Conservation (phyloP, 352 stramenopile genomes). For the Phytophthora ramorum region DNA sequence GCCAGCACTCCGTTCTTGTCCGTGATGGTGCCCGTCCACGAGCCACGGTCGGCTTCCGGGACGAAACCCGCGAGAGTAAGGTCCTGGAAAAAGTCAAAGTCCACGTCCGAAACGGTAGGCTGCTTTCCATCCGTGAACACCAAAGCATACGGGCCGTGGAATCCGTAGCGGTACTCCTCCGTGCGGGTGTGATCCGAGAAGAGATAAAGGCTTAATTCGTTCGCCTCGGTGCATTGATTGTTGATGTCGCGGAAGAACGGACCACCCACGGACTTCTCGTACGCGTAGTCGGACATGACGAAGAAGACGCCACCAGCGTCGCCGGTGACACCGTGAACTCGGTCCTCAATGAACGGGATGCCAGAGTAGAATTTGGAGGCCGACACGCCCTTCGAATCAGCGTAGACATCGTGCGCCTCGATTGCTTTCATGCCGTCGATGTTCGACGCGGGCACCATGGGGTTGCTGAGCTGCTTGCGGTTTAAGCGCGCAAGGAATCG, state of each 20-base stretch:
- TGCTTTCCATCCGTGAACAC: constrained; percentile 48
- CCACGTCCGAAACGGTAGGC: constrained; percentile 26
- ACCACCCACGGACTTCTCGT: constrained; percentile 55
- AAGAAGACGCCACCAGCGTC: constrained; percentile 55
- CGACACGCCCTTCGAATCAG: constrained; percentile 35
- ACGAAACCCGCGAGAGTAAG: constrained; percentile 54
- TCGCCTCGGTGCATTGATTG: constrained; percentile 58
- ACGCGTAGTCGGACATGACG: constrained; percentile 52
- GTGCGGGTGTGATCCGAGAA: constrained; percentile 66
- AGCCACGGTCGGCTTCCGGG: constrained; percentile 33
- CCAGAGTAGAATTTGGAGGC: constrained; percentile 57
- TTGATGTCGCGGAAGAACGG: constrained; percentile 73
- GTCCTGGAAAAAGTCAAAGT: constrained; percentile 64
- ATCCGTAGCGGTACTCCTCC: constrained; percentile 61
- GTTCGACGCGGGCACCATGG: constrained; percentile 38
- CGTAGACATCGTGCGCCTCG: constrained; percentile 55
- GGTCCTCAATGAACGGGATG: constrained; percentile 48
- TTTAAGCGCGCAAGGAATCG: constrained; percentile 57
- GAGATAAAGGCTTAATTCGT: constrained; percentile 66
- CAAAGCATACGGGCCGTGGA: constrained; percentile 62
- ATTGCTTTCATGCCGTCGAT: constrained; percentile 49
- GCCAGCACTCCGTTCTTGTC: constrained; percentile 39
- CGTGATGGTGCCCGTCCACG: constrained; percentile 40
- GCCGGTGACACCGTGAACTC: constrained; percentile 50
- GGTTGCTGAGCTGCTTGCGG: constrained; percentile 41